Evolutionary conservation across 176 grass and related monocot species (phyloP).

Genomic region (Urochloa ruziziensis): DNA sequence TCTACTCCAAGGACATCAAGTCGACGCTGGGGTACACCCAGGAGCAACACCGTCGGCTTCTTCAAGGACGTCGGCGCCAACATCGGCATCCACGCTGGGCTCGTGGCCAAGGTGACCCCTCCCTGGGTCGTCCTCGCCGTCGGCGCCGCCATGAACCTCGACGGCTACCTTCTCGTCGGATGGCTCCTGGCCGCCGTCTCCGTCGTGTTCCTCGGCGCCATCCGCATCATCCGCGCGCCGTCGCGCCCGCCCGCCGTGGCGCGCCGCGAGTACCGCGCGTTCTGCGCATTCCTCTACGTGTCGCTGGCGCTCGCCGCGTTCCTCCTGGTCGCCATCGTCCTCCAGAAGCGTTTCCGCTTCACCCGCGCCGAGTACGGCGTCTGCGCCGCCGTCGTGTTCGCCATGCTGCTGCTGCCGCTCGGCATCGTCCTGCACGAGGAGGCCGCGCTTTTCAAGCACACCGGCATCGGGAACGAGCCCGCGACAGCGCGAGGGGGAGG

Average conservation of each 20-base stretch:
- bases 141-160: conserved; percentile 55
- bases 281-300: conserved; percentile 28
- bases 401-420: too few species aligned
- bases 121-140: conserved; percentile 45
- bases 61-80: too few species aligned
- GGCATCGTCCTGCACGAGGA: conserved; percentile 28
- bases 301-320: conserved; percentile 26
- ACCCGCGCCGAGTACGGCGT: too few species aligned
- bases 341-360: conserved; percentile 19
- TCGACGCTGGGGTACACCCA: too few species aligned
- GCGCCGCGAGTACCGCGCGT: conserved; percentile 13
- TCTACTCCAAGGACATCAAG: too few species aligned
- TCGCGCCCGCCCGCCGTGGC: not conserved
- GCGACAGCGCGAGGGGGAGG: too few species aligned
- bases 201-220: too few species aligned
- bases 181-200: conserved; percentile 52
- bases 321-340: conserved; percentile 29
- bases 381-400: too few species aligned
- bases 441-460: not conserved
- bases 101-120: too few species aligned
- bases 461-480: not conserved
- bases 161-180: conserved; percentile 52
- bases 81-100: too few species aligned
- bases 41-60: too few species aligned
- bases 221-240: conserved; percentile 34